Percentiles rank a stretch among this genome's conserved stretches.
phyloP scores from a whole-genome alignment of 495 filamentous ascomycete genomes.

The Glarea lozoyensis region DNA sequence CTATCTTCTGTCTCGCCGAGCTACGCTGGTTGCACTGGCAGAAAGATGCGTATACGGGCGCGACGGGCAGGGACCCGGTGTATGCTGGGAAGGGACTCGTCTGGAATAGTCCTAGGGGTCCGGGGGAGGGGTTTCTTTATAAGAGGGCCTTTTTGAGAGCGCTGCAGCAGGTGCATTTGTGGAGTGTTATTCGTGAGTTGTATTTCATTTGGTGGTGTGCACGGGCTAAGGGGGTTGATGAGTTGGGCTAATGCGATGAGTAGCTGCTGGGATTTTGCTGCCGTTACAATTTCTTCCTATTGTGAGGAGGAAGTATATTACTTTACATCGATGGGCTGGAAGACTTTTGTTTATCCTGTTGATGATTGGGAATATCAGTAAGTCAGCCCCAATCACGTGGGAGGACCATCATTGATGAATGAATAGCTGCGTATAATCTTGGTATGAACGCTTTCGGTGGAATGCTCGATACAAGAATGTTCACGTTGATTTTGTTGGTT shows the following conservation, averaged over 20 bases:
- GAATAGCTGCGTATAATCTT: conserved; percentile 1
- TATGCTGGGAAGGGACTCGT: neutral
- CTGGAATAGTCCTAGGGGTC: neutral
- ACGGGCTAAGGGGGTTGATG: too few species aligned
- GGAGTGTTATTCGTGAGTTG: conserved; percentile 10
- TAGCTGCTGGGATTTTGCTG: conserved; percentile 4
- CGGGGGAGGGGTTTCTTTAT: neutral
- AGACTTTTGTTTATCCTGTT: neutral
- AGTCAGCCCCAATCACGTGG: neutral
- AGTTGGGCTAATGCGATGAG: neutral
- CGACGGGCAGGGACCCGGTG: neutral
- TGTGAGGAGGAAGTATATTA: conserved; percentile 1
- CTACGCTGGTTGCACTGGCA: neutral
- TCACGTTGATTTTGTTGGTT: neutral
- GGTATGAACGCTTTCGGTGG: neutral
- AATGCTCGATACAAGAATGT: neutral
- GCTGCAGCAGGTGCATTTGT: conserved; percentile 1
- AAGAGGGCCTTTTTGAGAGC: neutral
- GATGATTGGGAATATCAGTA: conserved; percentile 5
- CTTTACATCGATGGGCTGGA: neutral
- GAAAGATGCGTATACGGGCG: neutral
- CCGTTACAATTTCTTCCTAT: conserved; percentile 8
- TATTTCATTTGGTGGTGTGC: too few species aligned
- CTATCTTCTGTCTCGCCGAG: neutral
- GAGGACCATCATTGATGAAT: neutral